Evolutionary conservation across 345 rosid genomes (phyloP).

Genomic region (Lepidium aucheri): DNA sequence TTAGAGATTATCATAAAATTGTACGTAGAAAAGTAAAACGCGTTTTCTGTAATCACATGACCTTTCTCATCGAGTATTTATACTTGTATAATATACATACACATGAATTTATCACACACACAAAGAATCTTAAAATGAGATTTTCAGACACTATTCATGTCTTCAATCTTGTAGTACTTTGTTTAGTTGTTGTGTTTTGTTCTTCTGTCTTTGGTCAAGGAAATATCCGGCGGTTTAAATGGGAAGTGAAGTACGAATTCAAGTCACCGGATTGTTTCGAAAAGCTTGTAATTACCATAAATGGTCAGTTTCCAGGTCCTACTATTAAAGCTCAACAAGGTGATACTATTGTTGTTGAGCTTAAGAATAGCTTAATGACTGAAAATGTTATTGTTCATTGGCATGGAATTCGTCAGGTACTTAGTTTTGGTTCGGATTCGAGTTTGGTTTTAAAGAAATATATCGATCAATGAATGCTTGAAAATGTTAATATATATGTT

Average conservation of each 20-base stretch:
- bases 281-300: constrained; percentile 58
- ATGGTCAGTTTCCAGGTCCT: constrained; percentile 60
- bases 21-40: too few species aligned
- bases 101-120: neutral
- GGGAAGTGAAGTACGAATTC: constrained; percentile 65
- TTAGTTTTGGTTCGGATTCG: neutral
- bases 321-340: constrained; percentile 52
- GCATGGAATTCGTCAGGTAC: constrained; percentile 76
- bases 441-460: neutral
- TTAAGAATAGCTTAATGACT: constrained; percentile 49
- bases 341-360: constrained; percentile 61
- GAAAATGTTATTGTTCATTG: constrained; percentile 66
- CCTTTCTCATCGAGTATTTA: too few species aligned
- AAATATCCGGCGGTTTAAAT: constrained; percentile 35
- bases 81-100: neutral
- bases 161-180: neutral
- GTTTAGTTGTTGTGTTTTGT: neutral
- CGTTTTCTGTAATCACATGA: too few species aligned
- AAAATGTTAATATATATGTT: neutral
- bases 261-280: constrained; percentile 53
- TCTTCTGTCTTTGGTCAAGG: constrained; percentile 25
- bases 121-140: neutral
- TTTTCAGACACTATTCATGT: neutral
- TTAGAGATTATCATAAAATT: too few species aligned
- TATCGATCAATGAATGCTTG: neutral